These are phyloP conservation scores for Penicillium argentinense DNA, from an alignment of 495 filamentous ascomycete genomes.

Conservation along the genomic window DNA sequence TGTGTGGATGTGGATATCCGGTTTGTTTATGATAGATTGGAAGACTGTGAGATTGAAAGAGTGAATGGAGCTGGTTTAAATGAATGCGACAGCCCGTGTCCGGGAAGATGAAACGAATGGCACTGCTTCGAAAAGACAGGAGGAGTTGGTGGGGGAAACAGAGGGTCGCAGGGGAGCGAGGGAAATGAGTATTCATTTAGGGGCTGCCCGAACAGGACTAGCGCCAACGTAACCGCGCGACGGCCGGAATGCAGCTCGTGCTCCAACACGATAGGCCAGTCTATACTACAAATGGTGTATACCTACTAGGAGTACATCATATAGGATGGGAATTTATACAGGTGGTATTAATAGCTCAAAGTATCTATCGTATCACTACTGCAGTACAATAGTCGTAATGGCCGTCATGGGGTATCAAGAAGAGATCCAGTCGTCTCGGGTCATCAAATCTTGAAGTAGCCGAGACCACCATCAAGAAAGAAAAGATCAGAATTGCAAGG, in stretches of 20 bases:
- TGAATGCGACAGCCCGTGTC: conserved; percentile 41
- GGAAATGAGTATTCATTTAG: conserved; percentile 19
- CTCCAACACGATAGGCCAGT: too few relatives aligned
- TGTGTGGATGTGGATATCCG: conserved; percentile 4
- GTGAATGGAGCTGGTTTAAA: conserved; percentile 39
- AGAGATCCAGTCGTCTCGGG: background rate
- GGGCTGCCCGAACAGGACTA: conserved; percentile 14
- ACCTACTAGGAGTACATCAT: too few relatives aligned
- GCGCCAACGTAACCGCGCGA: conserved; percentile 16
- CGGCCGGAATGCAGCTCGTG: conserved; percentile 20
- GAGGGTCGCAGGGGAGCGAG: conserved; percentile 10
- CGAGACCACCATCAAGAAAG: background rate
- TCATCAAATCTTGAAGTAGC: background rate
- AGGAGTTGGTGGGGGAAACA: conserved; percentile 14
- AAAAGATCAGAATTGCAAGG: background rate
- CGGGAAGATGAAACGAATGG: conserved; percentile 24
- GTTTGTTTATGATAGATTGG: conserved; percentile 6
- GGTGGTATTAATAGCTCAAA: background rate
- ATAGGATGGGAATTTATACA: background rate
- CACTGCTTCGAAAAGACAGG: conserved; percentile 28
- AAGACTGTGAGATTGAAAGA: conserved; percentile 28
- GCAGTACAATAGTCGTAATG: too few relatives aligned
- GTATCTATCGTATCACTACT: background rate
- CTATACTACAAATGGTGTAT: too few relatives aligned
- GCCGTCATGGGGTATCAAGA: background rate